A percentile compares a stretch with the other conserved stretches of the same genome.
These are phyloP conservation scores for Mycena belliarum DNA, from an alignment of 768 basidiomycete genomes.

Conservation along the genomic window DNA sequence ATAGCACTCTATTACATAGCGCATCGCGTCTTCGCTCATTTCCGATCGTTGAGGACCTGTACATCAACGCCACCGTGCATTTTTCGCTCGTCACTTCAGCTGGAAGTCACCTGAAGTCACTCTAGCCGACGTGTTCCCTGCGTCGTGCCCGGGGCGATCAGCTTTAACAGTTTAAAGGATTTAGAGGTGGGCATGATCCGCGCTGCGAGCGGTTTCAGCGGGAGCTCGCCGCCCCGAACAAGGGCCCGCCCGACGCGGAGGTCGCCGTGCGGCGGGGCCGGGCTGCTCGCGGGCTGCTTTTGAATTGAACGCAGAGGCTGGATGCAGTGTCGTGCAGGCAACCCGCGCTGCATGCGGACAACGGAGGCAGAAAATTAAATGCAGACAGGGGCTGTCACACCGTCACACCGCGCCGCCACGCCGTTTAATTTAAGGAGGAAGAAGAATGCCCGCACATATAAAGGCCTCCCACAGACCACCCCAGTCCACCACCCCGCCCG, in stretches of 20 bases:
- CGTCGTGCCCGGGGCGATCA: slow-evolving; percentile 12
- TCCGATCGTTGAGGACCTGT: slow-evolving; percentile 5
- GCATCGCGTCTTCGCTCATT: slow-evolving; percentile 1
- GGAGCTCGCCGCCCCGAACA: slow-evolving; percentile 7
- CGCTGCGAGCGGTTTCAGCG: slow-evolving; percentile 1
- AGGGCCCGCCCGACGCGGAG: neutral
- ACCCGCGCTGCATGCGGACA: neutral
- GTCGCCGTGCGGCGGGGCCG: slow-evolving; percentile 1
- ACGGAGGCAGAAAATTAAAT: neutral
- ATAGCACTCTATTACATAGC: slow-evolving; percentile 5
- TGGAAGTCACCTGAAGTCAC: no score
- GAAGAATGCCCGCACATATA: no score
- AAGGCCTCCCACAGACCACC: no score
- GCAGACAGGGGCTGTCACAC: no score
- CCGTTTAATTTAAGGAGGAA: no score
- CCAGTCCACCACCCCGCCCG: no score
- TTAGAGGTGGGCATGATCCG: slow-evolving; percentile 7
- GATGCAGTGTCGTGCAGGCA: neutral
- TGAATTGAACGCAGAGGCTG: neutral
- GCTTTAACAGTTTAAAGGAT: neutral
- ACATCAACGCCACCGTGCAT: neutral
- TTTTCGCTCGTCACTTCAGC: slow-evolving; percentile 13
- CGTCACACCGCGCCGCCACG: no score
- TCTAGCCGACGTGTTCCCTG: slow-evolving; percentile 11
- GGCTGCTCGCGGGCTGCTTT: neutral